Percentiles rank a stretch among this genome's conserved stretches.
These are phyloP conservation scores for Astrephomene gubernaculifera DNA, from an alignment of 139 green algal species.

Conservation along the genomic window DNA sequence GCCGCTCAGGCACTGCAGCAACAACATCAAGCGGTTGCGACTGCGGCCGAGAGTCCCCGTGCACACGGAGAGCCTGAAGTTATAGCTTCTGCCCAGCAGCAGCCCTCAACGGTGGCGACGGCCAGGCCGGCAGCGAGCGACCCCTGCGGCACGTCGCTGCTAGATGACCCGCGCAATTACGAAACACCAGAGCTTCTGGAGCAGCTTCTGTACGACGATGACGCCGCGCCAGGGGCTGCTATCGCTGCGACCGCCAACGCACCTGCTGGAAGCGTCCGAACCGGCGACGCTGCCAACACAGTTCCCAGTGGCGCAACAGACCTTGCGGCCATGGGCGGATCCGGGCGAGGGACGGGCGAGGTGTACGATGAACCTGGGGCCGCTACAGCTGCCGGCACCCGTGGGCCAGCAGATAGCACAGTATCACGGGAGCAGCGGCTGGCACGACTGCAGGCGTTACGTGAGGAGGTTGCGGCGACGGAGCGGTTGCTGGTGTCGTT, in stretches of 20 bases:
- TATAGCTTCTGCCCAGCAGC: too few relatives aligned
- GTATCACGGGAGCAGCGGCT: conserved; percentile 13
- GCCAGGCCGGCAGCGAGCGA: too few relatives aligned
- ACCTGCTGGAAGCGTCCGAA: background rate
- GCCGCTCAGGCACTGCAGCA: background rate
- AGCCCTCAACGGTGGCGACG: too few relatives aligned
- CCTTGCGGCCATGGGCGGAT: too few relatives aligned
- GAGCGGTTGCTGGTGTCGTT: conserved; percentile 23
- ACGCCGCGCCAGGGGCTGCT: too few relatives aligned
- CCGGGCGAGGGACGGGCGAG: background rate
- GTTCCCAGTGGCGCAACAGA: too few relatives aligned
- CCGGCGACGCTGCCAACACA: too few relatives aligned
- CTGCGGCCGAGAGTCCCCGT: background rate
- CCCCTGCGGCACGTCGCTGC: background rate
- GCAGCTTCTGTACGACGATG: conserved; percentile 23
- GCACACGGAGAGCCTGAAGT: too few relatives aligned
- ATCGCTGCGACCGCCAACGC: background rate
- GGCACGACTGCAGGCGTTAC: conserved; percentile 24
- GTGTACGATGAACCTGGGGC: background rate
- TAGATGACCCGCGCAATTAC: conserved; percentile 31
- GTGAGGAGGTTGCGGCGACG: conserved; percentile 35
- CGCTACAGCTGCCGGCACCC: background rate
- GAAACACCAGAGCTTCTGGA: conserved; percentile 17
- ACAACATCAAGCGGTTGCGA: background rate
- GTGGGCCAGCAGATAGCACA: background rate